Evolutionary conservation across 148 eudicot genomes (phyloP), one percentile per base, ranked within the genome.

Genomic region (Rheum nobile): DNA sequence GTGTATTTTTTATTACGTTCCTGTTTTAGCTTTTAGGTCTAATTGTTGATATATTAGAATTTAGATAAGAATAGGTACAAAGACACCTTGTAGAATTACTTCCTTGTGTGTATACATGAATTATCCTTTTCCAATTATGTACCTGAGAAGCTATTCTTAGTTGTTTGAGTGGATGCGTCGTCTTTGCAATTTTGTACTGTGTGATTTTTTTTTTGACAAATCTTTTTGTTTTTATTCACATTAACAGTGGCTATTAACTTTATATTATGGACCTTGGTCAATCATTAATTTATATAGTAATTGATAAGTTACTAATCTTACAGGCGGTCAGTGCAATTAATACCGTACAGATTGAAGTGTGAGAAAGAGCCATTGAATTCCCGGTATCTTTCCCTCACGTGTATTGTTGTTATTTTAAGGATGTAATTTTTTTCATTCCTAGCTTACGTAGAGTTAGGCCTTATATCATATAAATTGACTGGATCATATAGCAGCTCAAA

Each of bases 341-440:
- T 74, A 48, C 84, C 93, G 38, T 96, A 87, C 83, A 92, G 84
- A 79, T 81, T 92, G 82, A 87, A 81, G 89, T 92, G 99, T 79
- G 99, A 96, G 72, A 96, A 87, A 80, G 99, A 96, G 86, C 78
- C 88, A 28, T 80, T 96, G 79, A 96, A 89, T 84, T 80, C 35
- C 35, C 35, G 35, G 35, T 63, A 63, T 26, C 17, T 26, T 63
- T 63, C 14, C 16, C 37, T 26, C 19, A 2, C 24, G 1, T 26
- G 1, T 63, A 4, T 28, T 63, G 35, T 48, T 17, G 24, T 48
- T 48, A 48, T 48, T 43, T 19, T 48, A 48, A 48, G 17, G 22
- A 48, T 17, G 9, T 4, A 4, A 4, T 48, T n/a, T 48, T 3
- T 10, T 10, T 10, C 41, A 38, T 38, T 38, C 41, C 41, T 8